phyloP scores from a whole-genome alignment of 768 basidiomycete species.

The Termitomyces eurrhizus region DNA sequence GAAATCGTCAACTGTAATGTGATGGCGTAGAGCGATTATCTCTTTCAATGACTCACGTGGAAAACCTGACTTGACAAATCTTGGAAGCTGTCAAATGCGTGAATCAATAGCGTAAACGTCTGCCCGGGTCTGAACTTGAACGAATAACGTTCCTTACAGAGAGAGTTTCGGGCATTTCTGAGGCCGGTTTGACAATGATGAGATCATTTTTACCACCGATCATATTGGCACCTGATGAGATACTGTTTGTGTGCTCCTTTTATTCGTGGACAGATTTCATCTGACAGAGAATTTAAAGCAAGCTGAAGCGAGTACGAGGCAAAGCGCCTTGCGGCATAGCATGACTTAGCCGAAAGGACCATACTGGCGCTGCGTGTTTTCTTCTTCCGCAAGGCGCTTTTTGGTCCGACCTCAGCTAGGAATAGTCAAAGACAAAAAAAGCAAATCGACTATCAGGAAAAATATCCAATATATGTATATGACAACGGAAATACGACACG shows the following conservation, averaged over 20 bases:
- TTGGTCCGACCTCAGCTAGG: too few species aligned
- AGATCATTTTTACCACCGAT: not conserved
- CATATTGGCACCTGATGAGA: not conserved
- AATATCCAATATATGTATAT: not conserved
- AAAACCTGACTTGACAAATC: not conserved
- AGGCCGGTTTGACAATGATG: not conserved
- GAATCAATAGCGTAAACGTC: not conserved
- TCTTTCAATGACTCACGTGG: not conserved
- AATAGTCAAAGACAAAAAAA: not conserved
- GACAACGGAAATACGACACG: not conserved
- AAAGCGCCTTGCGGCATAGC: not conserved
- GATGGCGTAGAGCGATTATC: not conserved
- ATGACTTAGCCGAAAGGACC: not conserved
- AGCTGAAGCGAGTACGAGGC: not conserved
- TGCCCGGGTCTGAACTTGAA: not conserved
- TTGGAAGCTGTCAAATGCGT: not conserved
- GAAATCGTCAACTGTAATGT: not conserved
- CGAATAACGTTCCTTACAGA: too few species aligned
- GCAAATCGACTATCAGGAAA: not conserved
- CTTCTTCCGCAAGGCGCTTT: not conserved
- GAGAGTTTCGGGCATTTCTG: too few species aligned
- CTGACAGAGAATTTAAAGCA: not conserved
- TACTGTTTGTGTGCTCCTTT: not conserved
- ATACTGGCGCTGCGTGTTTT: not conserved
- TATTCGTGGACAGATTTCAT: not conserved